These are phyloP conservation scores for Mycocalia duriaeana DNA, from an alignment of 1,284 basidiomycete genomes.

Conservation along the genomic window DNA sequence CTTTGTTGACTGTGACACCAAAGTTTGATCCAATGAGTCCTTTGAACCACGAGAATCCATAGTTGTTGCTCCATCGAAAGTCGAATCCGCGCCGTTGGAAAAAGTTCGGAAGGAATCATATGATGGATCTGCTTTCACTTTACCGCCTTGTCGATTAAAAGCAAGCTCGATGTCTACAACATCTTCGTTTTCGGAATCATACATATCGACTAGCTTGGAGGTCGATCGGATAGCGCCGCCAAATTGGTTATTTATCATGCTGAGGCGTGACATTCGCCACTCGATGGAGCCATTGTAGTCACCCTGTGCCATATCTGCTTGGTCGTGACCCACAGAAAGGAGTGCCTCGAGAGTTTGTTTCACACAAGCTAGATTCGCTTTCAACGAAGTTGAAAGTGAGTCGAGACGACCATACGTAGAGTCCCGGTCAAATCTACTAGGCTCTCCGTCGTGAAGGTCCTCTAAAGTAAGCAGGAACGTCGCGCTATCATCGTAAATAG, in stretches of 20 bases:
- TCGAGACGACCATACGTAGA: constrained; percentile 43
- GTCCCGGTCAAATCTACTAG: constrained; percentile 29
- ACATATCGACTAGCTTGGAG: constrained; percentile 18
- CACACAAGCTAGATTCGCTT: constrained; percentile 49
- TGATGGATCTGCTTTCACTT: constrained; percentile 18
- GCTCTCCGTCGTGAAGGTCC: constrained; percentile 36
- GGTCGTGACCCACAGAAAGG: constrained; percentile 60
- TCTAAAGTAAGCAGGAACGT: constrained; percentile 55
- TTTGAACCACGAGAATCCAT: constrained; percentile 19
- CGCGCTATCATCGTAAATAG: constrained; percentile 66
- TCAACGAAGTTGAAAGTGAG: constrained; percentile 42
- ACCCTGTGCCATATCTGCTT: constrained; percentile 59
- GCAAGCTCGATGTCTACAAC: constrained; percentile 60
- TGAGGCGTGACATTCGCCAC: constrained; percentile 66
- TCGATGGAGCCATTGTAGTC: constrained; percentile 71
- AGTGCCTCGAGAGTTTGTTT: constrained; percentile 58
- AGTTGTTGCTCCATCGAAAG: constrained; percentile 3
- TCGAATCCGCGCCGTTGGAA: constrained; percentile 14
- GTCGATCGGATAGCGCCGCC: constrained; percentile 31
- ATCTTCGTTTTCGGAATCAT: constrained; percentile 44
- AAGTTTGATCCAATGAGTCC: constrained; percentile 22
- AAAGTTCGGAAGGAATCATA: constrained; percentile 23
- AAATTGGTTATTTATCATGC: constrained; percentile 48
- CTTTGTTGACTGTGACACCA: constrained; percentile 17
- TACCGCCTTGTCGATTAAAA: constrained; percentile 29